Percentiles rank a stretch among this genome's conserved stretches.
phyloP scores from a whole-genome alignment of 2,329 filamentous ascomycete genomes.

The Dactylellina haptotyla region DNA sequence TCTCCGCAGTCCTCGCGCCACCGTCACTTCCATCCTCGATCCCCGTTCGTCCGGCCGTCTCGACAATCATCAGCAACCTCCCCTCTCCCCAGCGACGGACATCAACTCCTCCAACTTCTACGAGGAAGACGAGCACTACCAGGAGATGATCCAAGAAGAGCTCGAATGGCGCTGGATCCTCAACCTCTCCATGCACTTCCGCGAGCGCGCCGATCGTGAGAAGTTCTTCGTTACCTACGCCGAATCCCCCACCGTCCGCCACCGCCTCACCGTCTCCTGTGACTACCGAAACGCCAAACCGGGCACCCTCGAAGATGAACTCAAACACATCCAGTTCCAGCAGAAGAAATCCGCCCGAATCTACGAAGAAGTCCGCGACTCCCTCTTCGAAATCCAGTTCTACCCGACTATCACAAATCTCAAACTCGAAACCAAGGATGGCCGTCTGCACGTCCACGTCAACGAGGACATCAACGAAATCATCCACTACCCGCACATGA shows the following conservation, averaged over 20 bases:
- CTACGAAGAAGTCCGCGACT: slow-evolving; percentile 93
- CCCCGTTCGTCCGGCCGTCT: slow-evolving; percentile 36
- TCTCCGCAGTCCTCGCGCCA: slow-evolving; percentile 47
- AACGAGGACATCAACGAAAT: slow-evolving; percentile 98
- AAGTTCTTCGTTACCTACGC: slow-evolving; percentile 98
- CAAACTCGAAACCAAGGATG: slow-evolving; percentile 87
- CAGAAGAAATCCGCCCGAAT: slow-evolving; percentile 92
- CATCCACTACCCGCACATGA: slow-evolving; percentile 81
- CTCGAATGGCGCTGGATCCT: slow-evolving; percentile 91
- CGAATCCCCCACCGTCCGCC: slow-evolving; percentile 80
- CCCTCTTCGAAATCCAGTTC: slow-evolving; percentile 91
- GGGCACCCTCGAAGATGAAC: slow-evolving; percentile 85
- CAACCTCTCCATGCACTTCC: slow-evolving; percentile 97
- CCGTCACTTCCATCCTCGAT: slow-evolving; percentile 49
- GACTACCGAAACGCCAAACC: slow-evolving; percentile 85
- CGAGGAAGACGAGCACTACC: slow-evolving; percentile 62
- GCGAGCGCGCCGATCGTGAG: slow-evolving; percentile 89
- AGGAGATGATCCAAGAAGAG: slow-evolving; percentile 77
- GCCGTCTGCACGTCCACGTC: slow-evolving; percentile 91
- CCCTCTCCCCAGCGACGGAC: slow-evolving; percentile 43
- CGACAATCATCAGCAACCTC: slow-evolving; percentile 19
- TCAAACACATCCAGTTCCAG: slow-evolving; percentile 81
- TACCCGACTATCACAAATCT: slow-evolving; percentile 96
- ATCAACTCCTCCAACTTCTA: slow-evolving; percentile 37
- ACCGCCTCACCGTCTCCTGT: slow-evolving; percentile 88